Percentiles rank a stretch among this genome's conserved stretches.
Conservation (phyloP, 2,329 filamentous ascomycete genomes). For the Aspergillus ustus region DNA sequence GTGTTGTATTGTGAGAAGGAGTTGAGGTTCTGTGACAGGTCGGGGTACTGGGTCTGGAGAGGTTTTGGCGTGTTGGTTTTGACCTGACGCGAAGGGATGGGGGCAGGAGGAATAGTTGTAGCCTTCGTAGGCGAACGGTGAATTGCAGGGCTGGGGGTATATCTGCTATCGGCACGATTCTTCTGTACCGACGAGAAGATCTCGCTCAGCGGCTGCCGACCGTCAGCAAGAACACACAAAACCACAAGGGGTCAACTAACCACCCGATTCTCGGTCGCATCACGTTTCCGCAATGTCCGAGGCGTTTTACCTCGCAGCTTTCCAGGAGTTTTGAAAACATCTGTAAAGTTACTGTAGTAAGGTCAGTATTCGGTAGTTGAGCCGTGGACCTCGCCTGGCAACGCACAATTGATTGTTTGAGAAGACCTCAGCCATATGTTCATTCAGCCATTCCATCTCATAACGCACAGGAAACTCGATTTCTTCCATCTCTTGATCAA, state of each 20-base stretch:
- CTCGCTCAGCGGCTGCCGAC: constrained; percentile 51
- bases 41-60: constrained; percentile 34
- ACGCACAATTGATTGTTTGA: constrained; percentile 83
- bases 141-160: constrained; percentile 39
- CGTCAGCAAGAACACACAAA: constrained; percentile 13
- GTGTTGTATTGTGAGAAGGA: constrained; percentile 48
- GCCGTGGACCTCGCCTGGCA: constrained; percentile 16
- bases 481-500: constrained; percentile 84
- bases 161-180: constrained; percentile 40
- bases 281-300: constrained; percentile 50
- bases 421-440: constrained; percentile 96
- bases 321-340: constrained; percentile 79
- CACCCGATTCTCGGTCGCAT: constrained; percentile 48
- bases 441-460: constrained; percentile 97
- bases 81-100: constrained; percentile 20
- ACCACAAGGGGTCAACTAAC: constrained; percentile 37
- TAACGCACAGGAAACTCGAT: constrained; percentile 90
- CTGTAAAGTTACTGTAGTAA: constrained; percentile 76
- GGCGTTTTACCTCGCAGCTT: constrained; percentile 56
- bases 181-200: constrained; percentile 51
- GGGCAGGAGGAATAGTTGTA: constrained; percentile 22
- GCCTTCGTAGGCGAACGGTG: constrained; percentile 42
- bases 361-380: constrained; percentile 33
- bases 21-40: constrained; percentile 40
- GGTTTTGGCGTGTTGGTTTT: constrained; percentile 25